A percentile compares a stretch with the other conserved stretches of the same genome.
Evolutionary conservation across 169 alveolate genomes (phyloP).

Genomic region (Plasmodium falciparum): DNA sequence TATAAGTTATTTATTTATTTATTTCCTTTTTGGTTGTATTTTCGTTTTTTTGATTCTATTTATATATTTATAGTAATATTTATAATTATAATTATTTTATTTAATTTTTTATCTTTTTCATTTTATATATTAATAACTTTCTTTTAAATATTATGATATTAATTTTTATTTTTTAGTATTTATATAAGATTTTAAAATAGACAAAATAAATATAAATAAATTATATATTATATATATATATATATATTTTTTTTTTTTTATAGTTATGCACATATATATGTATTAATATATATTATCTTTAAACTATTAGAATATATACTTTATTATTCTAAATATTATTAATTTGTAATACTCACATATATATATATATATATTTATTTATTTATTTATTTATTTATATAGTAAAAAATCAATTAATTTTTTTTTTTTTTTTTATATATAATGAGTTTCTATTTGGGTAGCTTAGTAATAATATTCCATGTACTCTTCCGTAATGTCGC

Average conservation of each 20-base stretch:
- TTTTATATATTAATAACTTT: too few species aligned
- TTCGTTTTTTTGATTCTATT: too few species aligned
- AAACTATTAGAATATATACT: too few species aligned
- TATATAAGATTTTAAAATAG: too few species aligned
- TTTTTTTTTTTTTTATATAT: neutral
- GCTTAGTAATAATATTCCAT: neutral
- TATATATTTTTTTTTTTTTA: neutral
- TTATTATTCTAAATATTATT: too few species aligned
- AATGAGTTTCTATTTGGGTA: neutral
- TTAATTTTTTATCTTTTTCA: too few species aligned
- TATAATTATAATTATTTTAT: too few species aligned
- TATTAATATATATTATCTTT: neutral
- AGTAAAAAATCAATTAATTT: neutral
- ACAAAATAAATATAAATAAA: neutral
- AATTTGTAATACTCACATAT: too few species aligned
- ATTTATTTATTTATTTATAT: neutral
- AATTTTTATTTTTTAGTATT: too few species aligned
- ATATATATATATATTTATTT: neutral
- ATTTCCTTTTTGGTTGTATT: too few species aligned
- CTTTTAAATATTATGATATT: too few species aligned
- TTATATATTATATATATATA: neutral
- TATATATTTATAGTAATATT: too few species aligned
- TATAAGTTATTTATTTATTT: neutral
- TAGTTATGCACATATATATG: slow-evolving; percentile 2
- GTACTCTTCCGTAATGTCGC: neutral